phyloP scores from a whole-genome alignment of 345 rosid species.

The Camelina neglecta region DNA sequence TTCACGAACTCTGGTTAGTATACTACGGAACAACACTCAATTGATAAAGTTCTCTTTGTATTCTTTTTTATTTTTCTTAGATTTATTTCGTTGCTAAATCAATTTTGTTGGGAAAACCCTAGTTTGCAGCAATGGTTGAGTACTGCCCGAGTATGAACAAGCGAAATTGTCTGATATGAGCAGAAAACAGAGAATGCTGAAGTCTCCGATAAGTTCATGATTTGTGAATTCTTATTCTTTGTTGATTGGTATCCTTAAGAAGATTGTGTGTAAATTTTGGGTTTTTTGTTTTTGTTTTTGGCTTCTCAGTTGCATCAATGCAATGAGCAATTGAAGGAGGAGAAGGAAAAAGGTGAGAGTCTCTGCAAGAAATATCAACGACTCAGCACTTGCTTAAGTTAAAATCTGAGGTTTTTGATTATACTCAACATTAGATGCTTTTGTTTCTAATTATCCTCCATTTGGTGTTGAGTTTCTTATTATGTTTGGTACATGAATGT shows the following conservation, averaged over 20 bases:
- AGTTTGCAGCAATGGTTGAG: conserved; percentile 99
- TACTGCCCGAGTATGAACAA: conserved; percentile 68
- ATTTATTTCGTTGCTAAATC: neutral
- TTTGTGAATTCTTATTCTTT: neutral
- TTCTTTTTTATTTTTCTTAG: neutral
- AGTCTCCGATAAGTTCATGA: conserved; percentile 60
- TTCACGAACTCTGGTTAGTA: conserved; percentile 85
- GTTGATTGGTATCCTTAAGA: neutral
- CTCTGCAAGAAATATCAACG: conserved; percentile 54
- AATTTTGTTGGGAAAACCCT: conserved; percentile 28
- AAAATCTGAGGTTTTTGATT: conserved; percentile 64
- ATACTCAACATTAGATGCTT: neutral
- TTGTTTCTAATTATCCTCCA: neutral
- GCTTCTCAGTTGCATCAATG: conserved; percentile 57
- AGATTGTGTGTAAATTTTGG: neutral
- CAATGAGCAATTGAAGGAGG: conserved; percentile 56
- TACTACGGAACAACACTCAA: neutral
- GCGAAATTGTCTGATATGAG: conserved; percentile 80
- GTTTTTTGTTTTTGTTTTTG: neutral
- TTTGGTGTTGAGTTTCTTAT: conserved; percentile 10
- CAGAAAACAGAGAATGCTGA: conserved; percentile 57
- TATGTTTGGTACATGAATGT: conserved; percentile 58
- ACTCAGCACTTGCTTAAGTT: conserved; percentile 55
- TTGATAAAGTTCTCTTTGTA: neutral
- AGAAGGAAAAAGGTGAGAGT: conserved; percentile 61